Percentiles rank a stretch among this genome's conserved stretches.
Evolutionary conservation across 2,329 filamentous ascomycete genomes (phyloP).

Genomic region (Aspergillus sp.): DNA sequence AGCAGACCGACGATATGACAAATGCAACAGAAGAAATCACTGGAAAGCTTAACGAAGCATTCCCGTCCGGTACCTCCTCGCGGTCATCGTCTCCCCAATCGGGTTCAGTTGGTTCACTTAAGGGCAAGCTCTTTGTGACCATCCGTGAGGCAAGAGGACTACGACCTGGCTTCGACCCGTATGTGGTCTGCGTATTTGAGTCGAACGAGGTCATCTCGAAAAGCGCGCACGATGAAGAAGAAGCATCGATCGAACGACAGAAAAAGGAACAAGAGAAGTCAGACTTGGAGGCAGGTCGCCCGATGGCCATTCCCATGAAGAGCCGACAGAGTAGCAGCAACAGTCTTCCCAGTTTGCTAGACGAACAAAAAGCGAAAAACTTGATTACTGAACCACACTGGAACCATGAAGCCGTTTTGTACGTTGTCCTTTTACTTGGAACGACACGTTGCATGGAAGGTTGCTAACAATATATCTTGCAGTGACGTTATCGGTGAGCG

Average conservation of each 20-base stretch:
- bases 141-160: conserved; percentile 79
- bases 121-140: conserved; percentile 82
- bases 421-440: conserved; percentile 36
- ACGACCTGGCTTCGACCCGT: conserved; percentile 75
- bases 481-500: conserved; percentile 92
- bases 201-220: conserved; percentile 93
- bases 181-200: conserved; percentile 94
- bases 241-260: conserved; percentile 54
- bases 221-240: conserved; percentile 59
- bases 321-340: conserved; percentile 96
- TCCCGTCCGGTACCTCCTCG: conserved; percentile 18
- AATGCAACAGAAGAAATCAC: conserved; percentile 28
- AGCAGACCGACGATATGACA: conserved; percentile 16
- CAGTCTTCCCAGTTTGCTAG: conserved; percentile 66
- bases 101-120: conserved; percentile 60
- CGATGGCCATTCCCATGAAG: conserved; percentile 94
- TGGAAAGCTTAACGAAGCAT: conserved; percentile 30
- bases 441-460: background rate
- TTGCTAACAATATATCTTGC: conserved; percentile 19
- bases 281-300: conserved; percentile 70
- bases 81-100: conserved; percentile 19
- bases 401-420: conserved; percentile 95
- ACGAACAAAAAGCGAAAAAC: conserved; percentile 54
- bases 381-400: conserved; percentile 78
- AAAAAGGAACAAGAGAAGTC: conserved; percentile 52